Evolutionary conservation across 2,329 filamentous ascomycete genomes (phyloP), one percentile per base, ranked within the genome.

Genomic region (Pseudogymnoascus sp.): DNA sequence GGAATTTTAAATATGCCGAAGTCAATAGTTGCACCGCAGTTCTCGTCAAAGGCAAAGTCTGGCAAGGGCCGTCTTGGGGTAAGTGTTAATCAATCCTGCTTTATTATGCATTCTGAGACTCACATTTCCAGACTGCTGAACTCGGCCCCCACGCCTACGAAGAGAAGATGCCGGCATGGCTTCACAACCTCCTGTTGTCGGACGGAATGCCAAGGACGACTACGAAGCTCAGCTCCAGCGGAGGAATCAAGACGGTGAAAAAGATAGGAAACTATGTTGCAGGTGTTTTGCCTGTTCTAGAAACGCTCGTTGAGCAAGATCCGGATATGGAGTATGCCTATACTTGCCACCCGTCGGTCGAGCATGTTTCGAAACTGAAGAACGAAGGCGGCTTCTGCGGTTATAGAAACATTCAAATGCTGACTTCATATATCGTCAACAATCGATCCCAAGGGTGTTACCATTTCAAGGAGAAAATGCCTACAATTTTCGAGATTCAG

Each of bases 401-500:
- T 3, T 97, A 97, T 73, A 84, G 93, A 42, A 97, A 96, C 71
- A 95, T 96, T 33, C 94, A 97, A 73, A 95, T 95, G 86, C 75
- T 97, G 68, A 78, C 88, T 12, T 93, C 92, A 0, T 92, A 91
- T 72, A 84, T 97, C 18, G 83, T 87, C 64, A 82, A 81, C 7
- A 77, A 83, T 1, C 73, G 77, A 40, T 79, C 78, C 11, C 75
- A 78, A 11, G 90, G 89, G 0, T 75, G 82, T 65, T 78, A 86
- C 42, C 75, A 78, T 59, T 90, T 96, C 64, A 74, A 78, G 1
- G 77, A 78, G 4, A 78, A 76, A 1, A 77, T 92, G 5, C 93
- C 94, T 0, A 86, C 85, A 2, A 89, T 97, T 28, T 84, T 97
- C 62, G 79, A 87, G 60, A 84, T 97, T 6, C 94, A 97, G 72